Evolutionary conservation across 148 eudicot species (phyloP), one percentile per base, ranked within the genome.

Genomic region (Suaeda aralocaspica): DNA sequence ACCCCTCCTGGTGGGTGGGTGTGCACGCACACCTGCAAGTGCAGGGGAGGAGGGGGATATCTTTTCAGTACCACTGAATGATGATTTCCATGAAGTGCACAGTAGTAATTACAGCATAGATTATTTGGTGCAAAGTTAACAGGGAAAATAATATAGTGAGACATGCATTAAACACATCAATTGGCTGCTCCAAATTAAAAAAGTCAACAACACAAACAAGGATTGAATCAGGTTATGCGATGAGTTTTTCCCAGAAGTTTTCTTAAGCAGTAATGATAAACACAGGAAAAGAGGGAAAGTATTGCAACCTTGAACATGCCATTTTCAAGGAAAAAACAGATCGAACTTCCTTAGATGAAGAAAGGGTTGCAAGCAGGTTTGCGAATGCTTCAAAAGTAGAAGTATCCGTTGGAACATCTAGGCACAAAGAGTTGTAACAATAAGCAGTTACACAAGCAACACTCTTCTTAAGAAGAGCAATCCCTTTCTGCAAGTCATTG

Each of bases 361-460:
- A 89, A 84, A 94, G 96, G 45, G 81, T 87, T 28, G 96, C 91
- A 83, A 94, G 79, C 86, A 94, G 79, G 76, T 81, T 89, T 26
- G 93, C 84, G 82, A 91, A 89, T 70, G 99, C 96, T 83, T 91
- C 99, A 81, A 94, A 94, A 18, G 99, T 94, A 41, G 97, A 91
- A 65, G 87, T 75, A 59, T 91, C 96, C 36, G 86, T 70, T 46
- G 97, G 96, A 56, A 89, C 86, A 72, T 94, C 97, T 62, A 91
- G 67, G 76, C 86, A 86, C 55, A 94, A 82, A 57, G 92, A 84
- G 82, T 88, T 87, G 63, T 94, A 89, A 67, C 97, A 94, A 75
- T 94, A 89, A 30, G 97, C 91, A 41, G 99, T 94, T 42, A 88
- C 72, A 69, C 97, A 91, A 64, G 99, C 93, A 75, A 94, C 99